Base-by-base conservation (phyloP, 768 basidiomycete species). In the Astraeus odoratus region DNA sequence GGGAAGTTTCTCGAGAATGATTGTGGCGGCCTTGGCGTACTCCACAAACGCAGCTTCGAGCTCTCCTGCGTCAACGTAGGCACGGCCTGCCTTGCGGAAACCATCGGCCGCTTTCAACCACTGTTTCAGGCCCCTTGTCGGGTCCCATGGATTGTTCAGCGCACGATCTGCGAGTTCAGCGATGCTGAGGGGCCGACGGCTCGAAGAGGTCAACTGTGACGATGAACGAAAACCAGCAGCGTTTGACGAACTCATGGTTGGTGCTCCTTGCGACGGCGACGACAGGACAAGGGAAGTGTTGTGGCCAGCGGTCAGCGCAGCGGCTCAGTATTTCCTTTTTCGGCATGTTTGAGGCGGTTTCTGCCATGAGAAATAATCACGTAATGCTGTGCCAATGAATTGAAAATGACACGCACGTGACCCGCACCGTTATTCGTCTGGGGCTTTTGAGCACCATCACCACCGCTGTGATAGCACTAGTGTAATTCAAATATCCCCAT, bases 1-100 rank as follows among this genome's bases (percentile, higher is more conserved):
- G 0, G 87, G 87, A n/a, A 91, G 67, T 51, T 77, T 81, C 67
- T 91, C 86, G 9, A 87, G 74, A 5, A 88, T 83, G 46, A 90
- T 67, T 1, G 83, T 86, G 0, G 86, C 86, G 8, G 86, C 83
- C 48, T 72, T 77, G 3, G 86, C 86, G 40, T 76, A 78, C 49
- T 78, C 72, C 15, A 89, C 69, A 60, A 88, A 90, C 1, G 81
- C 83, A n/a, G 63, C 67, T 58, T 89, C 83, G 39, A 80, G 66
- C 58, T 90, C 80, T 1, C 74, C 73, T 16, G 67, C 64, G 27
- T 72, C 68, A 1, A 64, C 62, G 52, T 65, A 66, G 19, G 65
- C 65, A 50, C 73, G 76, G 23, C 75, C 83, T 16, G 72, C 71
- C 54, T 72, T 74, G 42, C 83, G 72, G 45, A 78, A 74, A 49